Base-by-base conservation (phyloP, 2,329 filamentous ascomycete species). In the Xylaria sp. region DNA sequence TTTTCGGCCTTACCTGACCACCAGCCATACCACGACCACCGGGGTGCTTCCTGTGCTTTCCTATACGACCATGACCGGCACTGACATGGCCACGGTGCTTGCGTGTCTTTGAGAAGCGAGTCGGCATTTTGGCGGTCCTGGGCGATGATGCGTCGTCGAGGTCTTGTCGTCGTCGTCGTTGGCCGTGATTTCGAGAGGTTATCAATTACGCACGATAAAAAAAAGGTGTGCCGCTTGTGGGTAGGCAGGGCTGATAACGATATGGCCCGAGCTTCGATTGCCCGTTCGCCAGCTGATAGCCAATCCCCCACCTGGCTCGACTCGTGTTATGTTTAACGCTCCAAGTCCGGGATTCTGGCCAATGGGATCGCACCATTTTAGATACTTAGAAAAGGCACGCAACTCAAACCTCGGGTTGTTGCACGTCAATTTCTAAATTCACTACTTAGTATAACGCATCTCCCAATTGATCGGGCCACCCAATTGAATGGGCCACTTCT, bases 41-140 rank as follows among this genome's bases (percentile, higher is more conserved):
- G 74, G 87, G 88, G 75, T 90, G 87, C 90, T 99, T 98, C 80
- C 95, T 87, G 91, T 97, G 94, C 91, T 98, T 98, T 83, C 95
- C 95, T 81, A 98, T 83, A 89, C 94, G 94, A 87, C 95, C 94
- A 83, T 98, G 89, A 87, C 95, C 96, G 88, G 93, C 92, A 78
- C 92, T 96, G 81, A 99, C 95, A 86, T 99, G 92, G 83, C 94
- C 94, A 87, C 94, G 93, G 87, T 69, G 67, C 58, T 69, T 67
- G 59, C 67, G 66, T 37, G 67, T 67, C 52, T 69, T 69, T 31
- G 57, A 64, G 11, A 69, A 59, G 28, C 67, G 62, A 63, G 67
- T 69, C 49, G 67, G 67, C 67, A 69, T 69, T 17, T 62, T 65
- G 65, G 50, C 57, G 58, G 62, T 63, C 33, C 40, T 58, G 35